A percentile compares a stretch with the other conserved stretches of the same genome.
phyloP scores from a whole-genome alignment of 2,329 filamentous ascomycete species.

The Monilinia polystroma region DNA sequence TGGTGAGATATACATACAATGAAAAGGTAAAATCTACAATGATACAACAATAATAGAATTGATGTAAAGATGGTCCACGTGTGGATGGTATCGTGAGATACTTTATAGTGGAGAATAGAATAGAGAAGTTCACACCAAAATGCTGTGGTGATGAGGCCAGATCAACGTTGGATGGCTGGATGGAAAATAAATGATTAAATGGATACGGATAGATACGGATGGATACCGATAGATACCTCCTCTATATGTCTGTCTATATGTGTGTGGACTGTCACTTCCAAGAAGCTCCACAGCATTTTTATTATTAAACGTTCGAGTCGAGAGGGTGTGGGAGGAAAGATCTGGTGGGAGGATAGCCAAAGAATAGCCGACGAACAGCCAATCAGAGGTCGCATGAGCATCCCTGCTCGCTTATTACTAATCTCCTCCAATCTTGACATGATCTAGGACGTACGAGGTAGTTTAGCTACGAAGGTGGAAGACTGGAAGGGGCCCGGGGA shows the following conservation, averaged over 20 bases:
- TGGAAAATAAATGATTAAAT: not conserved
- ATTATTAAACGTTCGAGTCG: not conserved
- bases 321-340: not conserved
- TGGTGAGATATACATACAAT: not conserved
- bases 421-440: not conserved
- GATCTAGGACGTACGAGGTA: no score
- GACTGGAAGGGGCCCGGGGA: not conserved
- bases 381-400: not conserved
- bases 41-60: not conserved
- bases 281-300: slow-evolving; percentile 2
- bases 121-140: not conserved
- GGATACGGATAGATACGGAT: no score
- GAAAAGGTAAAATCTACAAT: not conserved
- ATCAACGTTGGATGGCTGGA: not conserved
- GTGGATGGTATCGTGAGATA: not conserved
- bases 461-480: no score
- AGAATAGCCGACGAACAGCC: not conserved
- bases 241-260: no score
- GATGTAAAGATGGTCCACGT: not conserved
- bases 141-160: slow-evolving; percentile 17
- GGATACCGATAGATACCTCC: no score
- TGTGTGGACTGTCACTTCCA: no score
- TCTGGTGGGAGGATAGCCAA: not conserved
- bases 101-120: not conserved
- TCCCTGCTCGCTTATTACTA: not conserved